Evolutionary conservation across 2,329 filamentous ascomycete species (phyloP), one percentile per base, ranked within the genome.

Genomic region (Stenocarpella maydis): DNA sequence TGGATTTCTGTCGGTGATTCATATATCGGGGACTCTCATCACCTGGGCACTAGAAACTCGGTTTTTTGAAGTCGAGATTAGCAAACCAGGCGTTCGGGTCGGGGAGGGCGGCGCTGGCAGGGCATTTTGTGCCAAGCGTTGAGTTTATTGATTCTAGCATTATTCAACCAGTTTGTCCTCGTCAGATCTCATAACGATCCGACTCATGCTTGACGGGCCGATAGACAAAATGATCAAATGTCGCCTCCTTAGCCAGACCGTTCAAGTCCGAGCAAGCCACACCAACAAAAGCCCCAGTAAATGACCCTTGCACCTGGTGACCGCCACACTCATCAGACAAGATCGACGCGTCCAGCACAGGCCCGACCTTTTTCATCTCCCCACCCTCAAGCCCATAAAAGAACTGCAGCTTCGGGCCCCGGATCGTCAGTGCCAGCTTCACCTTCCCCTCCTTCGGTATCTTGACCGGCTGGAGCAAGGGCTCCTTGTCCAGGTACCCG

Each of bases 261-360:
- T 88, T 88, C 50, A 87, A 67, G 75, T 88, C 86, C 3, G 85
- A 88, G 49, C 83, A 85, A 1, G 86, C 86, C 71, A 88, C 77
- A 0, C 86, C 86, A 0, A 88, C 83, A 78, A 88, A 88, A 0
- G 88, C 86, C 0, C 88, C 88, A 0, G 88, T 90, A 71, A 90
- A 91, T 75, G 88, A 90, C 1, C 88, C 88, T 71, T 90, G 87
- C 2, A 80, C 83, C 71, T 85, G 83, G 71, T 90, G 87, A 0
- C 88, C 88, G 12, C 88, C 88, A 69, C 88, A 90, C 78, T 91
- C 88, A 73, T 91, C 88, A 14, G 84, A 87, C 9, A 90, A 70
- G 17, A 90, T 85, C 8, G 86, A 87, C 0, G 88, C 88, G 73
- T 90, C 87, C 53, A 85, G 84, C 1, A 87, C 83, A 0, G 85